Base-by-base conservation (phyloP, 2,329 filamentous ascomycete genomes). In the Cercospora beticola region DNA sequence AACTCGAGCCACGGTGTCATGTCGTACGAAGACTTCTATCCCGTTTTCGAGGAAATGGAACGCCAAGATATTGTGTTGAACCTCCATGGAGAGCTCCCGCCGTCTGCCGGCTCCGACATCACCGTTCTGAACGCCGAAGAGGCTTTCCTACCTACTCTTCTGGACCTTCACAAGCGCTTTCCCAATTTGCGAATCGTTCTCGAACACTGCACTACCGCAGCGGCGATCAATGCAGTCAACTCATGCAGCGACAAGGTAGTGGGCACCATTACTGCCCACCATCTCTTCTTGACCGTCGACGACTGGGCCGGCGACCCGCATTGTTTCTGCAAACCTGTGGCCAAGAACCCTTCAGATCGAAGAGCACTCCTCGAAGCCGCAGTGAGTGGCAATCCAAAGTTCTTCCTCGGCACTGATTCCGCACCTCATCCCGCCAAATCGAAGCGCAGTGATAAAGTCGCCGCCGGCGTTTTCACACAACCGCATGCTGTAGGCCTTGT, bases 11-110 rank as follows among this genome's bases (percentile, higher is more conserved):
- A 86, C 28, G 92, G 92, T 12, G 91, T 94, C 26, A 82, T 90
- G 16, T 86, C 88, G 66, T 88, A 92, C 75, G 87, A 89, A 69
- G 81, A 85, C 33, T 94, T 92, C 81, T 91, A 91, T 77, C 87
- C 88, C 6, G 91, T 94, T 14, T 97, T 98, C 77, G 87, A 86
- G n/a, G 91, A 92, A 72, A 97, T 98, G 94, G 91, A 97, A 78
- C 83, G 89, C 68, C 88, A 93, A 73, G 89, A 90, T 73, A 84
- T 97, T 78, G 86, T 96, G n/a, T 85, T 96, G 52, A 97, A 97
- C 81, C 84, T 98, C n/a, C 94, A 98, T 79, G 94, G 94, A 72
- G 94, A 97, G 81, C 88, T 90, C n/a, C 90, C 89, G 0, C 85
- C 85, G 1, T 83, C 83, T 71, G 79, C 79, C 56, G 76, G 73